These are phyloP conservation scores for Trametes maxima DNA, from an alignment of 768 basidiomycete species.

Conservation along the genomic window DNA sequence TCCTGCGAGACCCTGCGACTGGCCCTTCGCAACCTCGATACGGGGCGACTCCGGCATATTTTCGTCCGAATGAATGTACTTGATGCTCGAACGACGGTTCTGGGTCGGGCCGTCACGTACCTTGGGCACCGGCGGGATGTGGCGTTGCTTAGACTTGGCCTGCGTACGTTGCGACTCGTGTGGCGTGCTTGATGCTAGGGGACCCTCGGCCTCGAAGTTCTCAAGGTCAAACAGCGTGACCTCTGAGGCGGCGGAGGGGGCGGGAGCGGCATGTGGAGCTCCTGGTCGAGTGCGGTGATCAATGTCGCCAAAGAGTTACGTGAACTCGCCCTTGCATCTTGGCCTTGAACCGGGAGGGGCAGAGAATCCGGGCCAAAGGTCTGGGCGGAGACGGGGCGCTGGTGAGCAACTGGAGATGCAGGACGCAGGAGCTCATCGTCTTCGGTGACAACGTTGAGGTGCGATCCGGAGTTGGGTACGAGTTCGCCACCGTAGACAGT, in stretches of 20 bases:
- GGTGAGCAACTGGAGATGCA: slow-evolving; percentile 16
- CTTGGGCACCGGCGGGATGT: slow-evolving; percentile 30
- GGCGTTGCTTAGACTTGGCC: slow-evolving; percentile 26
- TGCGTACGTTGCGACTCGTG: slow-evolving; percentile 44
- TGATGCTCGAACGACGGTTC: slow-evolving; percentile 58
- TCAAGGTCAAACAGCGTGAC: slow-evolving; percentile 59
- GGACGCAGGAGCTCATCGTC: slow-evolving; percentile 39
- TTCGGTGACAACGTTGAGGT: slow-evolving; percentile 44
- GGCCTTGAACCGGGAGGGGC: slow-evolving; percentile 54
- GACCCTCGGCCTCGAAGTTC: slow-evolving; percentile 37
- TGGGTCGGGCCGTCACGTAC: slow-evolving; percentile 23
- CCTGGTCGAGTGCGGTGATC: slow-evolving; percentile 37
- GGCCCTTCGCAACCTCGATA: slow-evolving; percentile 3
- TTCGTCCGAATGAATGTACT: slow-evolving; percentile 65
- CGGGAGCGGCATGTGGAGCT: slow-evolving; percentile 34
- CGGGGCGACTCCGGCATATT: slow-evolving; percentile 24
- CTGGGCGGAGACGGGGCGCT: slow-evolving; percentile 17
- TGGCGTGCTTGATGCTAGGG: slow-evolving; percentile 66
- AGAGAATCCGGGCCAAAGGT: slow-evolving; percentile 38
- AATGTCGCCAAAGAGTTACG: slow-evolving; percentile 53
- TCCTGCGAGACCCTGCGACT: slow-evolving; percentile 18
- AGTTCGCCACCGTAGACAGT: slow-evolving; percentile 36
- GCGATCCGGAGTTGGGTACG: slow-evolving; percentile 19
- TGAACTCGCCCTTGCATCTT: slow-evolving; percentile 49
- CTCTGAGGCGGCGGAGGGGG: slow-evolving; percentile 61